Conservation (phyloP, 164 flowering plant genomes). For the Chimonanthus salicifolius region DNA sequence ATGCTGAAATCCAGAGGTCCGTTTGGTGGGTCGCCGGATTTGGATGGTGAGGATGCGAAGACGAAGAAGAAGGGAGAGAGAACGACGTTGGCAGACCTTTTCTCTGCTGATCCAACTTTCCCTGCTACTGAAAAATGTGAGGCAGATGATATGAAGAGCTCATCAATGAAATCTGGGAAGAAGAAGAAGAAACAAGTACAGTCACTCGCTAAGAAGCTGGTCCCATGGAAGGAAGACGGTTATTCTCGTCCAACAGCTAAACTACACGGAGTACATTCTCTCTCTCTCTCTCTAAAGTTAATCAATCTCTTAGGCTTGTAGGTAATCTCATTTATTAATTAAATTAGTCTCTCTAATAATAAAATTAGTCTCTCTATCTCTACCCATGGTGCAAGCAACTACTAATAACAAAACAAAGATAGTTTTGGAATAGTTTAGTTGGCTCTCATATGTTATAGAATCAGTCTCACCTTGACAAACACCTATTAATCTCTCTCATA, state of each 20-base stretch:
- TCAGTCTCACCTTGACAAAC: too few relatives aligned
- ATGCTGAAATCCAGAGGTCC: background rate
- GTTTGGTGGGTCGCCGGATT: conserved; percentile 1
- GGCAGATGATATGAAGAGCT: background rate
- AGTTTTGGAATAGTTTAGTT: too few relatives aligned
- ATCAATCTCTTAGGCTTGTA: too few relatives aligned
- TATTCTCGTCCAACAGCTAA: conserved; percentile 38
- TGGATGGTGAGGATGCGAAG: conserved; percentile 7
- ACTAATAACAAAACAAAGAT: too few relatives aligned
- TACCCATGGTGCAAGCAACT: too few relatives aligned
- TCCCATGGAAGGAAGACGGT: conserved; percentile 33
- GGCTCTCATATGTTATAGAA: too few relatives aligned
- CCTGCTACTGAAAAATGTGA: background rate
- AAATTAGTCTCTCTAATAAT: too few relatives aligned
- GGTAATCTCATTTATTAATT: too few relatives aligned
- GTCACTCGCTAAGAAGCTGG: conserved; percentile 41
- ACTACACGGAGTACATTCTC: conserved; percentile 35
- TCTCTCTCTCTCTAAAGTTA: background rate
- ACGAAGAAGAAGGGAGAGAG: conserved; percentile 25
- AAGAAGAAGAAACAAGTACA: conserved; percentile 20
- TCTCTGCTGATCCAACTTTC: conserved; percentile 31
- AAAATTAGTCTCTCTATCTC: background rate
- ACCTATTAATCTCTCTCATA: too few relatives aligned
- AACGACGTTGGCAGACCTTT: conserved; percentile 60
- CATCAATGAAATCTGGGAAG: conserved; percentile 5